Evolutionary conservation across 176 grass and related monocot species (phyloP).

Genomic region (Phragmites australis): DNA sequence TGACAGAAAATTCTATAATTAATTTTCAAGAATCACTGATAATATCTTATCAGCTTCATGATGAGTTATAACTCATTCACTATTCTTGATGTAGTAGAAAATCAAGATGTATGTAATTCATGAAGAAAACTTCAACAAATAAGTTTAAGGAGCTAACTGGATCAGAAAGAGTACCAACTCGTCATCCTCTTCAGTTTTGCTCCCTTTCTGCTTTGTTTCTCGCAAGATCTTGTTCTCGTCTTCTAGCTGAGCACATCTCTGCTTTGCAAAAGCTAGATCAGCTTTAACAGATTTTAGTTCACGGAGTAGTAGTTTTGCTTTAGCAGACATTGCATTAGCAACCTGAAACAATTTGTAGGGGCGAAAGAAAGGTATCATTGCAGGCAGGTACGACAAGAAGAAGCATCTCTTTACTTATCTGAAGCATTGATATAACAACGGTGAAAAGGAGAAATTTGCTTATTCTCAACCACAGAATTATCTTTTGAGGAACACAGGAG

Average conservation of each 20-base stretch:
- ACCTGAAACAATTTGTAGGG: slow-evolving; percentile 51
- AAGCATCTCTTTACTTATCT: slow-evolving; percentile 15
- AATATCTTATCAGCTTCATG: neutral
- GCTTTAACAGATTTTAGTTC: slow-evolving; percentile 88
- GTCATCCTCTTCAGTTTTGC: slow-evolving; percentile 76
- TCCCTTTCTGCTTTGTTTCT: slow-evolving; percentile 72
- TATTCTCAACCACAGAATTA: neutral
- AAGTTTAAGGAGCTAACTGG: neutral
- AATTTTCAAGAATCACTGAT: neutral
- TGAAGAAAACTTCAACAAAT: neutral
- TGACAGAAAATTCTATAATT: neutral
- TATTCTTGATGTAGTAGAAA: neutral
- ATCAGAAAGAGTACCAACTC: slow-evolving; percentile 55
- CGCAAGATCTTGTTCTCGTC: slow-evolving; percentile 86
- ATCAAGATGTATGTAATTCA: neutral
- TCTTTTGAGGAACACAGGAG: neutral
- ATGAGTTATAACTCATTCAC: neutral
- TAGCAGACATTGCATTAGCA: slow-evolving; percentile 95
- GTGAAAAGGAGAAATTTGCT: neutral
- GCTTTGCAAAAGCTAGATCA: slow-evolving; percentile 80
- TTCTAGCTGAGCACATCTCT: slow-evolving; percentile 84
- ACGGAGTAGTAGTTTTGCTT: slow-evolving; percentile 87
- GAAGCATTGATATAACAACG: neutral
- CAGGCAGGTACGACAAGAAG: neutral
- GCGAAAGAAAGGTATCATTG: slow-evolving; percentile 10